Evolutionary conservation across 345 rosid genomes (phyloP), one percentile per base, ranked within the genome.

Genomic region (Dovyalis caffra): DNA sequence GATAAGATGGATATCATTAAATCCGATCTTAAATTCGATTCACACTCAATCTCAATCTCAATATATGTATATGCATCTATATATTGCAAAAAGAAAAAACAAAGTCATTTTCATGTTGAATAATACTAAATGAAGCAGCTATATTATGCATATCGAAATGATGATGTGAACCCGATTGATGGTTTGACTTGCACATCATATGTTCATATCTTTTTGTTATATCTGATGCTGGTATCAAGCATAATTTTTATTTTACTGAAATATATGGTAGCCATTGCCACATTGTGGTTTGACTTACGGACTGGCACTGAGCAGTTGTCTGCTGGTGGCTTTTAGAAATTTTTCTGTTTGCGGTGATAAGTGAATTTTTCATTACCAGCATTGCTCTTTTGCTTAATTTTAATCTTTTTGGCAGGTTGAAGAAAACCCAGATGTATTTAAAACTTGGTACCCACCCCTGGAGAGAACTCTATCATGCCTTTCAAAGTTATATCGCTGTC

Each of bases 401-500:
- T 31, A 67, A 3, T 56, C 63, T 76, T 12, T 74, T 68, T 69
- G 64, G 76, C 90, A 93, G 98, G 88, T 82, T 76, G 88, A 83
- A 70, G 97, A 81, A 82, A 87, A 83, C 72, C 68, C 89, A 26
- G 88, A 88, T 83, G 86, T 83, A 70, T 89, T 85, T 83, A 91
- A 86, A 80, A 86, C 93, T 83, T 93, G 97, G 99, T 95, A 93
- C 78, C 97, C 99, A 49, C 93, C 99, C 38, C 71, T 95, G 78
- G 99, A 95, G 89, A 93, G 88, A 83, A 93, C 99, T 57, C 71
- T 95, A 66, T 91, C 99, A 70, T 87, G 91, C 88, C 96, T 95
- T 68, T 91, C 98, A 23, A 95, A 91, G 85, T 77, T 95, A 79
- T 93, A 95, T 78, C 91, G 82, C 31, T 95, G 96, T 87, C 78